Evolutionary conservation across 257 asterid species (phyloP), one percentile per base, ranked within the genome.

Genomic region (Gynochthodes officinalis): DNA sequence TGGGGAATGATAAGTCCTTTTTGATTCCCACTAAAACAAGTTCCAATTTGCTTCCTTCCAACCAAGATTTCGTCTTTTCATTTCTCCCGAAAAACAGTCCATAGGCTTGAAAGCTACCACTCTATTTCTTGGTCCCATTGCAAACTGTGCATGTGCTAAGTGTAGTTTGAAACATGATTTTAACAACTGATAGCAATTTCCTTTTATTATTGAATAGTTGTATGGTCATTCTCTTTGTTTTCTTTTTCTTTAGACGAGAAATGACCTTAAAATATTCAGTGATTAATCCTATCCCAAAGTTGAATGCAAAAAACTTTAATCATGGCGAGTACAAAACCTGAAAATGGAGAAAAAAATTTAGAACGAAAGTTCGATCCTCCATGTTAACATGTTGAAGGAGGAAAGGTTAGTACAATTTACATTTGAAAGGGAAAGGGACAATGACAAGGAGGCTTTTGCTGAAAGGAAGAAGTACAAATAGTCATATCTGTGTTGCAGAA

Each of bases 1-100:
- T 78, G 70, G 69, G 69, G 75, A 64, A 65, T 77, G 77, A 75
- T 75, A 84, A n/a, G 87, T 69, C 85, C 82, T 62, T 83, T 37
- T 79, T 70, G 77, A 71, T 76, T 70, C 77, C 80, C 82, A 74
- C 71, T 75, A 66, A 64, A 49, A 72, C 48, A 81, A 77, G 43
- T 70, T 61, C 76, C 78, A 78, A 68, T 71, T 71, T 70, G 77
- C 71, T 50, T 80, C 78, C 78, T 70, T 77, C 87, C 82, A 82
- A 76, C 80, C 81, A 76, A 70, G 78, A 79, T 67, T 77, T 80
- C 78, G 84, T 78, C 80, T 50, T 39, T 55, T 67, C 79, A 49
- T 79, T 62, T 50, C 62, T 54, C 46, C 71, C 78, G 28, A 32
- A 39, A 69, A 69, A 67, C 80, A 66, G 57, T 73, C 77, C 80